A percentile compares a stretch with the other conserved stretches of the same genome.
These are phyloP conservation scores for Ballota nigra DNA, from an alignment of 257 asterid species.

Conservation along the genomic window DNA sequence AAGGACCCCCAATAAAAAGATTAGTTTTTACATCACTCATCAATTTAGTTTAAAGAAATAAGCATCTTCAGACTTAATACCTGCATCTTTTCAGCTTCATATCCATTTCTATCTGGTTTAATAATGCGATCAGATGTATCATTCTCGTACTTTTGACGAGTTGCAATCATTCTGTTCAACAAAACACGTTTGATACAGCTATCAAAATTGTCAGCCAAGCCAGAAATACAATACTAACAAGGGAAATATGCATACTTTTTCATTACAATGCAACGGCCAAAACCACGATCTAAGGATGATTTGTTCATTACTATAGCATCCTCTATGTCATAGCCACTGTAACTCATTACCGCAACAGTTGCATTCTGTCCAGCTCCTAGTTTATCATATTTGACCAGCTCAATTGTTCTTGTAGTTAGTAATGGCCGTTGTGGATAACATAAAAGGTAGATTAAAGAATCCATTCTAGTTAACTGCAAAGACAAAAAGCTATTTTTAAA, in stretches of 20 bases:
- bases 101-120: slow-evolving; percentile 57
- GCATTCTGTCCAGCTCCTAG: slow-evolving; percentile 99
- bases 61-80: slow-evolving; percentile 24
- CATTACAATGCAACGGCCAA: slow-evolving; percentile 95
- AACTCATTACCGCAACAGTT: slow-evolving; percentile 97
- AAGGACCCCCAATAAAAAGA: neutral
- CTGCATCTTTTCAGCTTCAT: slow-evolving; percentile 67
- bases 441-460: slow-evolving; percentile 76
- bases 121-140: slow-evolving; percentile 59
- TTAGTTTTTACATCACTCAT: neutral
- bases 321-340: slow-evolving; percentile 97
- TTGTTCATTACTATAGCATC: slow-evolving; percentile 99
- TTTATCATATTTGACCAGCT: slow-evolving; percentile 88
- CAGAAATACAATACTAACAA: slow-evolving; percentile 11
- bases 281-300: slow-evolving; percentile 97
- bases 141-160: slow-evolving; percentile 59
- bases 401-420: slow-evolving; percentile 86
- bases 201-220: slow-evolving; percentile 12
- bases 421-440: slow-evolving; percentile 97
- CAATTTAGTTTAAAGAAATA: neutral
- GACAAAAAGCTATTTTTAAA: neutral
- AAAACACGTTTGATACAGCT: slow-evolving; percentile 13
- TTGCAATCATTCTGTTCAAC: slow-evolving; percentile 53
- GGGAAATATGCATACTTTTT: slow-evolving; percentile 52
- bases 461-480: slow-evolving; percentile 79